A percentile compares a stretch with the other conserved stretches of the same genome.
Evolutionary conservation across 2,329 filamentous ascomycete species (phyloP).

Genomic region (Didymella keratinophila): DNA sequence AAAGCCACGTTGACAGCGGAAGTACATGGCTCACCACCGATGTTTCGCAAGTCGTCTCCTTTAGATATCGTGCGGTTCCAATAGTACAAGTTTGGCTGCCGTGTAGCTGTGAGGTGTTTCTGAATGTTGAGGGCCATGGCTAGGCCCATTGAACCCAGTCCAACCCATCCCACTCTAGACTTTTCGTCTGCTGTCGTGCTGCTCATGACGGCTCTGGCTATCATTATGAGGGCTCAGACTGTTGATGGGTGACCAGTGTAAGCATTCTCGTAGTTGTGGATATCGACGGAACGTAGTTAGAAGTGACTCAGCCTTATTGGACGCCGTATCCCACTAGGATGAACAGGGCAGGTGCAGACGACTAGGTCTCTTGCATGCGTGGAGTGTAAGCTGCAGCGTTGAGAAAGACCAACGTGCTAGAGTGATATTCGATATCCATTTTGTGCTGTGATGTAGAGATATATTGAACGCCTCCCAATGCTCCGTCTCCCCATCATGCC

Average conservation of each 20-base stretch:
- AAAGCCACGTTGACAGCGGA: conserved; percentile 29
- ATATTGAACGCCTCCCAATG: conserved; percentile 14
- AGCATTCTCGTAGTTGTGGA: neutral
- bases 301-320: conserved; percentile 19
- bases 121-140: conserved; percentile 61
- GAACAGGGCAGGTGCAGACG: conserved; percentile 11
- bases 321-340: conserved; percentile 17
- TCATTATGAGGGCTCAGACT: neutral
- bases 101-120: conserved; percentile 45
- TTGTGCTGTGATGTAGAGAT: neutral
- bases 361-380: neutral
- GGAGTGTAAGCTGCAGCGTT: neutral
- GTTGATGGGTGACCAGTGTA: neutral
- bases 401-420: neutral
- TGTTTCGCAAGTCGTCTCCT: conserved; percentile 46
- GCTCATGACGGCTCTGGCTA: neutral
- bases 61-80: conserved; percentile 60
- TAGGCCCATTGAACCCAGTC: conserved; percentile 62
- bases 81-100: conserved; percentile 47
- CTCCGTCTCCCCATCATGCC: neutral
- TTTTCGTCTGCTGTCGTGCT: neutral
- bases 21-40: conserved; percentile 30
- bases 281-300: conserved; percentile 1
- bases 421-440: neutral
- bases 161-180: conserved; percentile 38